These are phyloP conservation scores for Maudiozyma pseudohumilis DNA, from an alignment of 805 yeast genomes.

Conservation along the genomic window DNA sequence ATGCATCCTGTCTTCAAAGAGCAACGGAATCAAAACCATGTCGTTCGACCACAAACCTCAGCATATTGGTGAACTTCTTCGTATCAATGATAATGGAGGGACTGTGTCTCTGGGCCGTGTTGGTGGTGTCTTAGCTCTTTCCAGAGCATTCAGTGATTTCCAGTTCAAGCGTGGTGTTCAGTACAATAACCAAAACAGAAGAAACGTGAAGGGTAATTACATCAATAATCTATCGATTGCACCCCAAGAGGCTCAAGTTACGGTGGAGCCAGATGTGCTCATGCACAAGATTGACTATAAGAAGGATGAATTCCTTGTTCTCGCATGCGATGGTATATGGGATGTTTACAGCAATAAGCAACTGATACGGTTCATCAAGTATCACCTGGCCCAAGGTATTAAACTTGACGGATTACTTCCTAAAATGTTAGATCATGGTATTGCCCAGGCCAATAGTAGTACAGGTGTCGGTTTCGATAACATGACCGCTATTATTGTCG, in stretches of 20 bases:
- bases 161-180: slow-evolving; percentile 34
- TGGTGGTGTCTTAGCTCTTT: slow-evolving; percentile 86
- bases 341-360: slow-evolving; percentile 54
- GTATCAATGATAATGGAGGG: slow-evolving; percentile 92
- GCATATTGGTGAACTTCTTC: slow-evolving; percentile 84
- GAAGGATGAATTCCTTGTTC: slow-evolving; percentile 55
- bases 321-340: slow-evolving; percentile 84
- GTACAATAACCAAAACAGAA: slow-evolving; percentile 4
- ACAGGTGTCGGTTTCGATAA: slow-evolving; percentile 80
- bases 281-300: slow-evolving; percentile 37
- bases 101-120: slow-evolving; percentile 89
- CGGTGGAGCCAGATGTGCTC: slow-evolving; percentile 68
- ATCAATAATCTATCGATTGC: slow-evolving; percentile 11
- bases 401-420: slow-evolving; percentile 50
- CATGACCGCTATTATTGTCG: slow-evolving; percentile 66
- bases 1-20: slow-evolving; percentile 41
- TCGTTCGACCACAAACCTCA: slow-evolving; percentile 88
- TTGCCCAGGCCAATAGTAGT: slow-evolving; percentile 58
- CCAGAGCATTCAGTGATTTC: slow-evolving; percentile 84
- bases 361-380: slow-evolving; percentile 44
- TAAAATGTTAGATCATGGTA: slow-evolving; percentile 51
- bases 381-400: slow-evolving; percentile 47
- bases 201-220: slow-evolving; percentile 8
- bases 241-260: slow-evolving; percentile 70
- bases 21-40: slow-evolving; percentile 48